Evolutionary conservation across 257 asterid genomes (phyloP).

Genomic region (Osmanthus fragrans): DNA sequence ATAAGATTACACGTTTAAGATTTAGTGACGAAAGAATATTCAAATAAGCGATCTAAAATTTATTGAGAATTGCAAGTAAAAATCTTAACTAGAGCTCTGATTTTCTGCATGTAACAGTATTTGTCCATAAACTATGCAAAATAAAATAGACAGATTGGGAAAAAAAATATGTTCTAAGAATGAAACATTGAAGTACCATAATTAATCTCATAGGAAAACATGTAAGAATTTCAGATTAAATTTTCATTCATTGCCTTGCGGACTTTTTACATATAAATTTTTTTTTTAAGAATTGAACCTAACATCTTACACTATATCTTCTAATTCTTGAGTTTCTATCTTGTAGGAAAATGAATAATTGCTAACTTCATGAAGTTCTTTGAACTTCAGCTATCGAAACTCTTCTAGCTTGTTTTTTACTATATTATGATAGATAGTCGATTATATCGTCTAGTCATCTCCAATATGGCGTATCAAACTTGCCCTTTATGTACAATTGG

Average conservation of each 20-base stretch:
- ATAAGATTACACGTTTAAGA: neutral
- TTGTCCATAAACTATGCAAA: neutral
- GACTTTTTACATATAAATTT: conserved; percentile 59
- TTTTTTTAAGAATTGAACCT: conserved; percentile 20
- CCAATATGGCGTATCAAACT: neutral
- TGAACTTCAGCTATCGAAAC: conserved; percentile 23
- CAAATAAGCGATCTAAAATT: too few species aligned
- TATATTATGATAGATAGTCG: neutral
- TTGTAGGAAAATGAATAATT: conserved; percentile 21
- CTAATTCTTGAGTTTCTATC: conserved; percentile 27
- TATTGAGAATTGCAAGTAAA: too few species aligned
- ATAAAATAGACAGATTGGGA: neutral
- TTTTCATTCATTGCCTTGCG: conserved; percentile 54
- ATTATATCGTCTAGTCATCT: neutral
- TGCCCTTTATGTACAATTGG: conserved; percentile 31
- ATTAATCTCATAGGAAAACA: neutral
- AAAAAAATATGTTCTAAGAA: neutral
- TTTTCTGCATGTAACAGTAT: neutral
- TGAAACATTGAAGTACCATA: neutral
- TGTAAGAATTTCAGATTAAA: conserved; percentile 21
- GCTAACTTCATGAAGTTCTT: conserved; percentile 1
- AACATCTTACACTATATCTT: neutral
- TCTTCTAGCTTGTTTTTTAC: neutral
- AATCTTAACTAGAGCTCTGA: neutral
- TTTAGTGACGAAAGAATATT: too few species aligned